Conservation (phyloP, 73 alveolate species). For the Breviolum minutum region DNA sequence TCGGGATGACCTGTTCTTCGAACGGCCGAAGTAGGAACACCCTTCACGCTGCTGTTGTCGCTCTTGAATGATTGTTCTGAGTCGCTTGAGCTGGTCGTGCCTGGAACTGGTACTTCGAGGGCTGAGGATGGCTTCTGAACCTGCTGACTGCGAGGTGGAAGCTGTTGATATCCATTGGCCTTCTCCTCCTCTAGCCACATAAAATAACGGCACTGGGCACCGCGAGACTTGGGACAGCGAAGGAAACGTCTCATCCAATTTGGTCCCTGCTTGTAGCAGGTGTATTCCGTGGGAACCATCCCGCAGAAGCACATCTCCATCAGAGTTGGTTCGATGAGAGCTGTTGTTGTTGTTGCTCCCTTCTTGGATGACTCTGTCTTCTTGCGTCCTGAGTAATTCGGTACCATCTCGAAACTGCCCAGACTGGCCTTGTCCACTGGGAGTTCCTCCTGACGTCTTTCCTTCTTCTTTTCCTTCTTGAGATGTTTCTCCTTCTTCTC, state of each 20-base stretch:
- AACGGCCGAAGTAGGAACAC: background rate
- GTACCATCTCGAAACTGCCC: background rate
- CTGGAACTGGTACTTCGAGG: background rate
- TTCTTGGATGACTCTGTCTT: background rate
- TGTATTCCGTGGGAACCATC: background rate
- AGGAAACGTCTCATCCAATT: background rate
- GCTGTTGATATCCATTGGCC: background rate
- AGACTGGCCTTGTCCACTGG: background rate
- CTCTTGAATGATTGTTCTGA: background rate
- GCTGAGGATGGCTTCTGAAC: background rate
- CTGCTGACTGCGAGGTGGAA: background rate
- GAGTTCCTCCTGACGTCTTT: background rate
- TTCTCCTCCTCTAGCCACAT: background rate
- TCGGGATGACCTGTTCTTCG: background rate
- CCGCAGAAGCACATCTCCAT: background rate
- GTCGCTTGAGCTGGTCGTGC: background rate
- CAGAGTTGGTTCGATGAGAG: background rate
- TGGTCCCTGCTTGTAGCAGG: background rate
- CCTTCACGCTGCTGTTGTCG: background rate
- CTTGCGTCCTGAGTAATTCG: background rate
- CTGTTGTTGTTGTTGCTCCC: background rate
- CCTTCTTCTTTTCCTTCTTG: background rate
- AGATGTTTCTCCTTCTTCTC: background rate
- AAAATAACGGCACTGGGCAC: background rate
- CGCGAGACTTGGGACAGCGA: background rate